Conservation (phyloP, 768 basidiomycete genomes). For the Floccularia luteovirens region DNA sequence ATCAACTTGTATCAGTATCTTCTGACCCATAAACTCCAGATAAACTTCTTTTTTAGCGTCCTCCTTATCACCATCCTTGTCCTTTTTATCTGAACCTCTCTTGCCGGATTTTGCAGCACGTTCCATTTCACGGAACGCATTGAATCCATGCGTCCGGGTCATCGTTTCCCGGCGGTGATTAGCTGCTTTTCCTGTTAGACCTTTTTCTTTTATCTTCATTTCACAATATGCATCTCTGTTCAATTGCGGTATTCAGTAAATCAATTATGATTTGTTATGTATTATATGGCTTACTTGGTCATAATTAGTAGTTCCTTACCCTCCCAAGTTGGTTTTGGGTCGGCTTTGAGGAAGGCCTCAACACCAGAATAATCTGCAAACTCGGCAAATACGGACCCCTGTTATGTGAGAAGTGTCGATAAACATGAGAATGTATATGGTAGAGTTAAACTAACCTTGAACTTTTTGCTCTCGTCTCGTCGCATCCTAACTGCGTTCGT, state of each 20-base stretch:
- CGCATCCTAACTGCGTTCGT: conserved; percentile 86
- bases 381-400: conserved; percentile 94
- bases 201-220: conserved; percentile 96
- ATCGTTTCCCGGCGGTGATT: conserved; percentile 49
- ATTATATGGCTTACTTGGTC: conserved; percentile 89
- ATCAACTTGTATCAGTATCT: conserved; percentile 55
- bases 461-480: conserved; percentile 73
- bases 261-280: too few species aligned
- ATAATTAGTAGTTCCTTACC: conserved; percentile 73
- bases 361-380: conserved; percentile 66
- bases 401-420: too few species aligned
- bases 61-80: conserved; percentile 19
- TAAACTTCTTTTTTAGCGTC: conserved; percentile 47
- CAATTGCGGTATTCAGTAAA: not conserved
- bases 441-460: conserved; percentile 55
- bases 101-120: conserved; percentile 4
- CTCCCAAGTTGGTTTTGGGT: conserved; percentile 77
- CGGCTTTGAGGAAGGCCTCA: conserved; percentile 70
- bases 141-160: conserved; percentile 52
- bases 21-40: conserved; percentile 69
- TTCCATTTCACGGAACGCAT: conserved; percentile 70
- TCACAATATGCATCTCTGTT: conserved; percentile 78
- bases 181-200: conserved; percentile 69
- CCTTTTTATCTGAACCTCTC: conserved; percentile 23
- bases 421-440: not conserved